A percentile compares a stretch with the other conserved stretches of the same genome.
Conservation (phyloP, 192 early-diverging fungal species). For the Allomyces arbusculus region DNA sequence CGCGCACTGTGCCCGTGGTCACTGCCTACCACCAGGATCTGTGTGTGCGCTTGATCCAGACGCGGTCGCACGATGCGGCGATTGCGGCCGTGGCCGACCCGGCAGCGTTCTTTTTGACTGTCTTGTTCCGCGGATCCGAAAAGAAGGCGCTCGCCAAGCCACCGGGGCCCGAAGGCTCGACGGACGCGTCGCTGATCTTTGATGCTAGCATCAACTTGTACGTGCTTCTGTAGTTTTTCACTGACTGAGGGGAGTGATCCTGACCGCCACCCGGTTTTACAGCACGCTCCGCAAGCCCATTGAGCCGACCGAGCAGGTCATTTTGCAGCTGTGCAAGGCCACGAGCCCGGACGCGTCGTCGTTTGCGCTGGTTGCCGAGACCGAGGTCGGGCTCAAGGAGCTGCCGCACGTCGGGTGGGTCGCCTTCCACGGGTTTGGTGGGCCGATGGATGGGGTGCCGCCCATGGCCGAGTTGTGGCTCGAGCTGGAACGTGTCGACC, state of each 20-base stretch:
- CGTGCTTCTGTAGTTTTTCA: neutral
- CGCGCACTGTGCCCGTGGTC: neutral
- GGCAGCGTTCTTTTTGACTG: neutral
- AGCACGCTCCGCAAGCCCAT: neutral
- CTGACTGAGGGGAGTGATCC: neutral
- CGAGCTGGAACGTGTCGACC: neutral
- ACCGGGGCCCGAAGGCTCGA: neutral
- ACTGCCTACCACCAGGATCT: neutral
- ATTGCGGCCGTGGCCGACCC: neutral
- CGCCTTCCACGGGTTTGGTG: neutral
- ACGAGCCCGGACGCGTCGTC: neutral
- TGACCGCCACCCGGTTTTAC: neutral
- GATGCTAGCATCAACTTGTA: neutral
- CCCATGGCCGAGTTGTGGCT: neutral
- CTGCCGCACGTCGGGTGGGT: neutral
- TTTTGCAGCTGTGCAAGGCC: neutral
- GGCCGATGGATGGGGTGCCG: neutral
- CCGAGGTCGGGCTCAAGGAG: neutral
- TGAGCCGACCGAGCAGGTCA: neutral
- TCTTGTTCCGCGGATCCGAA: neutral
- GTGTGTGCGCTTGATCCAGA: neutral
- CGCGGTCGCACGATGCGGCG: neutral
- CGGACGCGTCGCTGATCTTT: neutral
- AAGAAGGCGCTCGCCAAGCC: neutral
- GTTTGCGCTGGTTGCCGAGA: neutral